Evolutionary conservation across 2,329 filamentous ascomycete genomes (phyloP).

Genomic region (Plenodomus tracheiphilus): DNA sequence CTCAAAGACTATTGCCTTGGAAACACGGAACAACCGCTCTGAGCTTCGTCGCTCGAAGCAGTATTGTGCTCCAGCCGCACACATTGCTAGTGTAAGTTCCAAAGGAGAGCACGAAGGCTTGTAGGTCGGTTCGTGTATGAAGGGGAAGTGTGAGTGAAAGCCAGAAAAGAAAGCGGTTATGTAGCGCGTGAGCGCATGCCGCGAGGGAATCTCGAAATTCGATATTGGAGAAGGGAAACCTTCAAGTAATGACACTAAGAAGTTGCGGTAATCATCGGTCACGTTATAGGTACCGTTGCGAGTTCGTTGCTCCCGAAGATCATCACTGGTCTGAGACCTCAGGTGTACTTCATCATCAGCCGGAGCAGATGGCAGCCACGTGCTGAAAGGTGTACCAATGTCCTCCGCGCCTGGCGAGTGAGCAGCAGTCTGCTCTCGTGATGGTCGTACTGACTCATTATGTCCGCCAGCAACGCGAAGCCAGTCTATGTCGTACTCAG

Average conservation of each 20-base stretch:
- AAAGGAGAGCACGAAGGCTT: constrained; percentile 33
- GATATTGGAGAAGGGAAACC: constrained; percentile 25
- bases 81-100: constrained; percentile 39
- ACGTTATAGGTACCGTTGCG: constrained; percentile 28
- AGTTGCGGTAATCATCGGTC: constrained; percentile 31
- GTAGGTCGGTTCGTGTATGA: constrained; percentile 40
- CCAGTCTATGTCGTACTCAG: constrained; percentile 36
- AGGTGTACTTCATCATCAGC: constrained; percentile 32
- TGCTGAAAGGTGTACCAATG: constrained; percentile 36
- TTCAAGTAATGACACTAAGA: constrained; percentile 21
- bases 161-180: constrained; percentile 37
- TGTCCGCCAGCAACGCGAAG: constrained; percentile 22
- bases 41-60: constrained; percentile 38
- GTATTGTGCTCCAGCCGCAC: constrained; percentile 39
- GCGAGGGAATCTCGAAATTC: constrained; percentile 34
- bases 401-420: constrained; percentile 28
- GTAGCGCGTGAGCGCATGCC: constrained; percentile 35
- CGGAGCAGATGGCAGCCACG: constrained; percentile 35
- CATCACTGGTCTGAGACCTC: constrained; percentile 20
- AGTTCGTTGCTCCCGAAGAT: constrained; percentile 19
- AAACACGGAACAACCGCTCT: constrained; percentile 31
- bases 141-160: constrained; percentile 40
- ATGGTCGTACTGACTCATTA: constrained; percentile 20
- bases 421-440: constrained; percentile 17
- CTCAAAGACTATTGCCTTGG: constrained; percentile 36